These are phyloP conservation scores for Penicillium ochrochloron DNA, from an alignment of 495 filamentous ascomycete species.

Conservation along the genomic window DNA sequence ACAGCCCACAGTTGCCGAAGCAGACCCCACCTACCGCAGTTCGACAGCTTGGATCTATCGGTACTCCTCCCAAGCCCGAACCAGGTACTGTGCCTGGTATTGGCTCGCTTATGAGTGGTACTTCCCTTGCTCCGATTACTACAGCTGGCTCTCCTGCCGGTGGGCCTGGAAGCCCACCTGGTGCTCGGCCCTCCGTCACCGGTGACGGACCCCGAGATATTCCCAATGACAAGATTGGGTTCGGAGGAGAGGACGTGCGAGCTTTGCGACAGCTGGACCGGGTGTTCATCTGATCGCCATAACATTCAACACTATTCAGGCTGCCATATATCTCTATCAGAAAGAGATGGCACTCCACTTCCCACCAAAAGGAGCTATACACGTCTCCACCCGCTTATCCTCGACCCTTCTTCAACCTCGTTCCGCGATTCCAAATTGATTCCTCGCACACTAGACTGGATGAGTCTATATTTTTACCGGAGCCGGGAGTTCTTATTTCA, in stretches of 20 bases:
- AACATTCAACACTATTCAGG: neutral
- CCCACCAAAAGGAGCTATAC: constrained; percentile 2
- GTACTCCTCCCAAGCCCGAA: constrained; percentile 32
- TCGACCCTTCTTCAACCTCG: constrained; percentile 5
- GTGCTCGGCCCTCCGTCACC: constrained; percentile 22
- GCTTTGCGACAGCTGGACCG: constrained; percentile 68
- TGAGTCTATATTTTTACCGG: constrained; percentile 7
- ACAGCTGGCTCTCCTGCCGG: constrained; percentile 31
- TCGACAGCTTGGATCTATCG: constrained; percentile 28
- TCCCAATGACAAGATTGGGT: constrained; percentile 65
- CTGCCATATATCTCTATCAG: neutral
- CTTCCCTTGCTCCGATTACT: constrained; percentile 48
- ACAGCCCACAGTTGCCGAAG: constrained; percentile 41
- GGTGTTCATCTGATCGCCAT: constrained; percentile 42
- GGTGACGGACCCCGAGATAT: constrained; percentile 63
- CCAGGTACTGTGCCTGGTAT: constrained; percentile 57
- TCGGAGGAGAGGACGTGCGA: constrained; percentile 65
- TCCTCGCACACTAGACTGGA: neutral
- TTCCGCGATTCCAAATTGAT: constrained; percentile 6
- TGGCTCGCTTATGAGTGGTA: constrained; percentile 54
- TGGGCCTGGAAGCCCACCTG: constrained; percentile 22
- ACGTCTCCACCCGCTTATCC: neutral
- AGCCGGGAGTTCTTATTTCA: constrained; percentile 16
- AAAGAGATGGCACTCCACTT: neutral
- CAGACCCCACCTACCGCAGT: constrained; percentile 34